Evolutionary conservation across 139 green algal species (phyloP).

Genomic region (Coelastrella sp.): DNA sequence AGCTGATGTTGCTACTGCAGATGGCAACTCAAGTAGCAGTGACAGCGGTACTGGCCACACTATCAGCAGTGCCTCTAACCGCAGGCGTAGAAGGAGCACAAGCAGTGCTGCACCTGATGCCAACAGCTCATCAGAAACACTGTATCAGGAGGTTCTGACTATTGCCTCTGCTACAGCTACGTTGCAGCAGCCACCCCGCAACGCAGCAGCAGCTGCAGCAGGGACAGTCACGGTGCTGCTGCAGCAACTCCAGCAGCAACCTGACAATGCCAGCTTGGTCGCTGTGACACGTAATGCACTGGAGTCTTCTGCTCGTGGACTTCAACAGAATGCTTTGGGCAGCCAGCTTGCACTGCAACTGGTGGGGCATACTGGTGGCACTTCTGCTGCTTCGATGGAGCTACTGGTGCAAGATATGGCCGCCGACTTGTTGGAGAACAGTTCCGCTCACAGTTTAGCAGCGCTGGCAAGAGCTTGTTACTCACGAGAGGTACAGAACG

Average conservation of each 20-base stretch:
- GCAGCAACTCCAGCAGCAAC: conserved; percentile 25
- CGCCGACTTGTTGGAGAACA: neutral
- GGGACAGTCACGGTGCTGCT: neutral
- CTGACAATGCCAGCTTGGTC: neutral
- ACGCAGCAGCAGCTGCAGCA: conserved; percentile 20
- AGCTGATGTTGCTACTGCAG: too few relatives aligned
- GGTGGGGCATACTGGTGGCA: too few relatives aligned
- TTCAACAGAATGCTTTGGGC: too few relatives aligned
- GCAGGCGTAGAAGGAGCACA: neutral
- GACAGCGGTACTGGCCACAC: neutral
- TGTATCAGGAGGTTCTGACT: neutral
- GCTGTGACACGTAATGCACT: conserved; percentile 3
- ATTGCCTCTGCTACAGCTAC: neutral
- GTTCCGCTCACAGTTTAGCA: conserved; percentile 12
- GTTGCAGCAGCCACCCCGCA: neutral
- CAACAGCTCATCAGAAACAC: neutral
- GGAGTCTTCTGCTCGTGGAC: neutral
- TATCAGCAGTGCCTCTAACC: neutral
- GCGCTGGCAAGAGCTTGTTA: conserved; percentile 37
- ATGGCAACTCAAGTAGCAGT: neutral
- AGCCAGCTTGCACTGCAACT: too few relatives aligned
- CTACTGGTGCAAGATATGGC: neutral
- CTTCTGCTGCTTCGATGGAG: neutral
- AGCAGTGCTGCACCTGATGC: neutral
- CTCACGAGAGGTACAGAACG: conserved; percentile 19